These are phyloP conservation scores for Boletus tomentosulus DNA, from an alignment of 768 basidiomycete species.

Conservation along the genomic window DNA sequence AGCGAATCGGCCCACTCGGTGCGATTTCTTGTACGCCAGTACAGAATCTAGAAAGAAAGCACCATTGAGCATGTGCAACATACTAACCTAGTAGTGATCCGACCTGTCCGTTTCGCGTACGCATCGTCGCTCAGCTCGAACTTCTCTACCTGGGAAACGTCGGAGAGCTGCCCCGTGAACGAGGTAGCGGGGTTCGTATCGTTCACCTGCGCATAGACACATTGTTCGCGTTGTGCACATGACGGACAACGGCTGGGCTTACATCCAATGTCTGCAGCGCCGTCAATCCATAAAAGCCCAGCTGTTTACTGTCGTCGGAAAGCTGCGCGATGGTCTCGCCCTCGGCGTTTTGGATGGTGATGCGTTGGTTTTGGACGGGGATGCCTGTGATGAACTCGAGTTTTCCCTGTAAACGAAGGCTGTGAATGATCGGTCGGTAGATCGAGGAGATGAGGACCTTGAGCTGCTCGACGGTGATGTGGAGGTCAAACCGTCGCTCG, in stretches of 20 bases:
- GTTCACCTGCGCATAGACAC: slow-evolving; percentile 46
- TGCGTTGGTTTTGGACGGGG: slow-evolving; percentile 62
- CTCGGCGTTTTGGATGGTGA: slow-evolving; percentile 60
- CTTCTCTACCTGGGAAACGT: slow-evolving; percentile 85
- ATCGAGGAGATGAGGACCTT: slow-evolving; percentile 51
- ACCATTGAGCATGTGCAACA: slow-evolving; percentile 2
- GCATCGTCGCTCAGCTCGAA: slow-evolving; percentile 83
- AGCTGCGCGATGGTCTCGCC: slow-evolving; percentile 49
- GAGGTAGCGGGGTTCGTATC: slow-evolving; percentile 74
- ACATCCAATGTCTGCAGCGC: slow-evolving; percentile 85
- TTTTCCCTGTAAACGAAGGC: slow-evolving; percentile 48
- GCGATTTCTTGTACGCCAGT: slow-evolving; percentile 78
- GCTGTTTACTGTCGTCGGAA: slow-evolving; percentile 58
- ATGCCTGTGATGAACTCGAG: slow-evolving; percentile 93
- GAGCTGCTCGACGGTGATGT: slow-evolving; percentile 69
- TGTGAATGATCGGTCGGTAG: neutral
- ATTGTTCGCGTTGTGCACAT: neutral
- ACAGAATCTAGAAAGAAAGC: slow-evolving; percentile 63
- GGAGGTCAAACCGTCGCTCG: slow-evolving; percentile 79
- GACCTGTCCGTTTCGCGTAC: slow-evolving; percentile 80
- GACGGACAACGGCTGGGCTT: slow-evolving; percentile 14
- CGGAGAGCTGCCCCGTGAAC: slow-evolving; percentile 80
- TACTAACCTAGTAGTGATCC: neutral
- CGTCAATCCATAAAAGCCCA: slow-evolving; percentile 71
- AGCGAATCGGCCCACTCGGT: slow-evolving; percentile 89